Evolutionary conservation across 1,284 basidiomycete genomes (phyloP).

Genomic region (Cutaneotrichosporon sp.): DNA sequence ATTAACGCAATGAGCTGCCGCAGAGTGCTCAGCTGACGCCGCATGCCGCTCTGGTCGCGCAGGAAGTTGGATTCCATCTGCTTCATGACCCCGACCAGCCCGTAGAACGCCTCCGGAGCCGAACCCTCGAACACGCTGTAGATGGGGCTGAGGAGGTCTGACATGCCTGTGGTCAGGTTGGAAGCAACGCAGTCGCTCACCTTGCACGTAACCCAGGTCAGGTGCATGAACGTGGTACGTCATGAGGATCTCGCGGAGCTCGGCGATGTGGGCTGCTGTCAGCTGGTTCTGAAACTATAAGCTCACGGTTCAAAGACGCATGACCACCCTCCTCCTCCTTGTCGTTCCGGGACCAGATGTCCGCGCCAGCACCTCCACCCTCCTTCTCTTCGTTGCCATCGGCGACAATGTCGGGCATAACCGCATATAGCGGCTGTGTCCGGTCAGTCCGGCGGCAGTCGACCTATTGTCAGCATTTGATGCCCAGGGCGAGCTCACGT

Average conservation of each 20-base stretch:
- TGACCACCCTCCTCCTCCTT: slow-evolving; percentile 72
- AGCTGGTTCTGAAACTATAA: neutral
- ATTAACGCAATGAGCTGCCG: slow-evolving; percentile 88
- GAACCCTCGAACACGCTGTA: slow-evolving; percentile 89
- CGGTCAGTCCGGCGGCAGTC: slow-evolving; percentile 97
- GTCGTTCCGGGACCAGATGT: slow-evolving; percentile 42
- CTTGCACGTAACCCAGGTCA: slow-evolving; percentile 63
- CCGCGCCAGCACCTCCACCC: slow-evolving; percentile 36
- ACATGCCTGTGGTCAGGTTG: slow-evolving; percentile 75
- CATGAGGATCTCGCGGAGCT: slow-evolving; percentile 64
- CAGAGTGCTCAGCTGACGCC: slow-evolving; percentile 80
- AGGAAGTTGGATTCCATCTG: slow-evolving; percentile 94
- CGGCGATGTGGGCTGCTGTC: slow-evolving; percentile 47
- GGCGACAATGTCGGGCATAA: slow-evolving; percentile 47
- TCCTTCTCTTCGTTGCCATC: slow-evolving; percentile 45
- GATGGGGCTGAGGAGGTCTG: slow-evolving; percentile 88
- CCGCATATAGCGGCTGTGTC: slow-evolving; percentile 78
- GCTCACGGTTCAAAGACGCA: slow-evolving; percentile 67
- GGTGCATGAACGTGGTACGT: slow-evolving; percentile 92
- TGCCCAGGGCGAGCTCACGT: slow-evolving; percentile 40
- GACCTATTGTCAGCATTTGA: slow-evolving; percentile 60
- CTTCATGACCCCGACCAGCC: slow-evolving; percentile 91
- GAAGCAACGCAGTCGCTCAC: slow-evolving; percentile 20
- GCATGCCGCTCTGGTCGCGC: slow-evolving; percentile 97
- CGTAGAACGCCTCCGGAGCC: slow-evolving; percentile 91